A percentile compares a stretch with the other conserved stretches of the same genome.
Conservation (phyloP, 2,329 filamentous ascomycete genomes). For the Lasiodiplodia theobromae region DNA sequence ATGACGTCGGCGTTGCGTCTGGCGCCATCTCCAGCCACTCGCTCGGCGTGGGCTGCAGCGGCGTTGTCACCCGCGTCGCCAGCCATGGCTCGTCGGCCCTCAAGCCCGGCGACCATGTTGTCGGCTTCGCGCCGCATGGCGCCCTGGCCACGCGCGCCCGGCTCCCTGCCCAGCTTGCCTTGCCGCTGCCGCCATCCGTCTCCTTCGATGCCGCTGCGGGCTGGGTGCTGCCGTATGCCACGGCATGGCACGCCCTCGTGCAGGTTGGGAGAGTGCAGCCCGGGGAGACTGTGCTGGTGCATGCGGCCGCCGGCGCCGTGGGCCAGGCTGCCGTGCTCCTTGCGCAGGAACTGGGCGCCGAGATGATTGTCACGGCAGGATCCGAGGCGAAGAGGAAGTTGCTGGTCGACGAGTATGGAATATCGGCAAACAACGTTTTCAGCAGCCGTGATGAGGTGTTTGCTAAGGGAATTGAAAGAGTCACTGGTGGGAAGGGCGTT, state of each 20-base stretch:
- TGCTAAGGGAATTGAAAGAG: constrained; percentile 33
- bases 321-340: constrained; percentile 41
- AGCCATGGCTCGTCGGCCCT: constrained; percentile 25
- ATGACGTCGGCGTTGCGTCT: constrained; percentile 26
- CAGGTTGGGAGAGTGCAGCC: constrained; percentile 31
- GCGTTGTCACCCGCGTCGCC: constrained; percentile 32
- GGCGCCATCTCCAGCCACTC: constrained; percentile 30
- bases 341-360: constrained; percentile 35
- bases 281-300: constrained; percentile 40
- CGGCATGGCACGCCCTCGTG: constrained; percentile 31
- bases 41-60: constrained; percentile 32
- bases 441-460: constrained; percentile 39
- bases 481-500: constrained; percentile 41
- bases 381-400: constrained; percentile 28
- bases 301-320: constrained; percentile 40
- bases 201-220: constrained; percentile 37
- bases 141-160: background rate
- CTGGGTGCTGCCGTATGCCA: constrained; percentile 31
- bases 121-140: background rate
- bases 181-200: background rate
- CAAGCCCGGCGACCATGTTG: constrained; percentile 28
- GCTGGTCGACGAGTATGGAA: background rate
- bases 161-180: background rate
- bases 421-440: constrained; percentile 44
- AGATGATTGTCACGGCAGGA: constrained; percentile 41